A percentile compares a stretch with the other conserved stretches of the same genome.
These are phyloP conservation scores for Cryphonectria parasitica DNA, from an alignment of 2,329 filamentous ascomycete species.

Conservation along the genomic window DNA sequence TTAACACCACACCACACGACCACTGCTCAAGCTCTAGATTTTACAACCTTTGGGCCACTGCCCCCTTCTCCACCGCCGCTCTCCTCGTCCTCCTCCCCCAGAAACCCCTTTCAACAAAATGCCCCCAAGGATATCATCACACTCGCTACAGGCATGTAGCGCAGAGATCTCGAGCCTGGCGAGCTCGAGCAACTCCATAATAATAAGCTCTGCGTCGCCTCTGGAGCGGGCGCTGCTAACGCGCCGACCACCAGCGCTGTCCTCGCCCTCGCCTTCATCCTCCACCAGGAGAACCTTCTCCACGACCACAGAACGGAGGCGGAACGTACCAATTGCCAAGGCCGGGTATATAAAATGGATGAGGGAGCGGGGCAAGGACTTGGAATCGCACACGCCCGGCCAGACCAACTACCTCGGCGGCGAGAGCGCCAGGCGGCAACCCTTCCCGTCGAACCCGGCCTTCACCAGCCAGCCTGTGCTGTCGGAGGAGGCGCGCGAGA, in stretches of 20 bases:
- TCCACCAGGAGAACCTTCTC: conserved; percentile 40
- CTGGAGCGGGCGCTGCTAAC: conserved; percentile 25
- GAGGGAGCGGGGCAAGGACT: conserved; percentile 27
- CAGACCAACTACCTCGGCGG: conserved; percentile 44
- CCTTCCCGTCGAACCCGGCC: conserved; percentile 74
- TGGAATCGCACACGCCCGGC: conserved; percentile 28
- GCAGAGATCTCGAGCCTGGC: conserved; percentile 24
- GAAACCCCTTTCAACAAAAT: conserved; percentile 13
- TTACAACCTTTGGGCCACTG: conserved; percentile 17
- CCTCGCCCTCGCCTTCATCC: conserved; percentile 4
- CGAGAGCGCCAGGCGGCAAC: conserved; percentile 44
- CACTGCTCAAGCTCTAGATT: conserved; percentile 1
- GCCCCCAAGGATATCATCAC: conserved; percentile 27
- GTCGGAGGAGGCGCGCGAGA: conserved; percentile 71
- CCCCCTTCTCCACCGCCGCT: conserved; percentile 10
- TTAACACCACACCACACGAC: background rate
- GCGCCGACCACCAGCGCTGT: background rate
- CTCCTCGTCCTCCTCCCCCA: background rate
- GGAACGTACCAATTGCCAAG: conserved; percentile 43
- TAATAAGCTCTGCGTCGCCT: conserved; percentile 7
- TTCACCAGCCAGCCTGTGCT: conserved; percentile 77
- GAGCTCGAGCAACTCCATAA: conserved; percentile 18
- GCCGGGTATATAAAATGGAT: conserved; percentile 46
- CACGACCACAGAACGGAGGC: conserved; percentile 42
- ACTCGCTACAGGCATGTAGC: conserved; percentile 25